Evolutionary conservation across 2,329 filamentous ascomycete genomes (phyloP).

Genomic region (Pseudovirgaria hyperparasitica): DNA sequence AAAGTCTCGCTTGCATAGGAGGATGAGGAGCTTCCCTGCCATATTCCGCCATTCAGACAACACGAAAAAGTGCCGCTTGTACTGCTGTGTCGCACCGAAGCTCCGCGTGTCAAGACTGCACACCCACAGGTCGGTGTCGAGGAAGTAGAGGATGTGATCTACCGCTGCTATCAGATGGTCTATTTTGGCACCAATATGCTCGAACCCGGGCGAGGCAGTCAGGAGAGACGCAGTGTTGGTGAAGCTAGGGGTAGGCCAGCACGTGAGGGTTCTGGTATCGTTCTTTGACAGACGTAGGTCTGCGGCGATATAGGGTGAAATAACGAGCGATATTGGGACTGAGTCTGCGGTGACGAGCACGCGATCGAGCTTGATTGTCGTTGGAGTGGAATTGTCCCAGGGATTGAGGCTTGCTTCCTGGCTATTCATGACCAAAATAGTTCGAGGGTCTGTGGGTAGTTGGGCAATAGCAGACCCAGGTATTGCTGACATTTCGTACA

Average conservation of each 20-base stretch:
- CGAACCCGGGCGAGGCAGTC: neutral
- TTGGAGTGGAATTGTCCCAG: no score
- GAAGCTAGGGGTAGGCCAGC: slow-evolving; percentile 1
- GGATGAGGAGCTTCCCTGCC: slow-evolving; percentile 6
- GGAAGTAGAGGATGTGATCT: neutral
- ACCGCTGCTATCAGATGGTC: neutral
- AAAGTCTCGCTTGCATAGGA: slow-evolving; percentile 6
- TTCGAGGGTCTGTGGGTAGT: no score
- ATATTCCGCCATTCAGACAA: slow-evolving; percentile 2
- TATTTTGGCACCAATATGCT: neutral
- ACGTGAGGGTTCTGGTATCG: no score
- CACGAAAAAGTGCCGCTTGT: slow-evolving; percentile 1
- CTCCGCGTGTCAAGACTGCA: neutral
- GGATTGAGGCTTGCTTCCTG: no score
- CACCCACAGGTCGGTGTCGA: slow-evolving; percentile 1
- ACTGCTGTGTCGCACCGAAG: neutral
- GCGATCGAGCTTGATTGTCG: no score
- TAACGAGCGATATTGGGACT: no score
- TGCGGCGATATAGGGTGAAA: no score
- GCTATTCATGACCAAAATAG: no score
- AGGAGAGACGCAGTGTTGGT: neutral
- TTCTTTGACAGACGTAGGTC: no score
- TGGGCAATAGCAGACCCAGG: no score
- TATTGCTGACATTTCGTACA: no score
- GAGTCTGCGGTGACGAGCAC: no score